Percentiles rank a stretch among this genome's conserved stretches.
phyloP scores from a whole-genome alignment of 306 rosid genomes.

The Cucurbita maxima region DNA sequence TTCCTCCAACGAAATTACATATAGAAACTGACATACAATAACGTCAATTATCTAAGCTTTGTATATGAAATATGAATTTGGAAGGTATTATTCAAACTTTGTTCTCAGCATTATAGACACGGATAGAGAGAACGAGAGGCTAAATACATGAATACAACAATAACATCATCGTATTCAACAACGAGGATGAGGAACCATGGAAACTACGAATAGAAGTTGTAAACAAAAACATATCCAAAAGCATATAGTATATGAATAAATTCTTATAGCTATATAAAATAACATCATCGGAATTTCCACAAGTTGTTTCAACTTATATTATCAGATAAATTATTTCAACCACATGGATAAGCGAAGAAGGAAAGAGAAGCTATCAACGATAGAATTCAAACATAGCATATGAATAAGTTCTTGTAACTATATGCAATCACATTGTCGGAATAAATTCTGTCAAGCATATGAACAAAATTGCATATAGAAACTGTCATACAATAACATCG shows the following conservation, averaged over 20 bases:
- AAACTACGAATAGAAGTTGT: neutral
- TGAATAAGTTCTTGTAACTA: neutral
- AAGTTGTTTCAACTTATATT: neutral
- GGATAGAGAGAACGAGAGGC: no score
- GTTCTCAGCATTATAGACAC: no score
- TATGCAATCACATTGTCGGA: neutral
- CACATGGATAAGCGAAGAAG: neutral
- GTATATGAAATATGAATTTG: no score
- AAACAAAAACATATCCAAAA: neutral
- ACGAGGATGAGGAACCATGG: neutral
- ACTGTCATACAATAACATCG: no score
- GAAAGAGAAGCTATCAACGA: neutral
- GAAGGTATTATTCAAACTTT: no score
- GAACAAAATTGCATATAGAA: neutral
- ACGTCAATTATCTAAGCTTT: no score
- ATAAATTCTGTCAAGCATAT: neutral
- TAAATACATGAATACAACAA: no score
- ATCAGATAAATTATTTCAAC: neutral
- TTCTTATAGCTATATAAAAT: neutral
- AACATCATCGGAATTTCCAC: neutral
- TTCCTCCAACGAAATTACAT: neutral
- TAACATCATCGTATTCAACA: neutral
- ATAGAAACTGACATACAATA: no score
- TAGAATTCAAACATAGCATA: neutral
- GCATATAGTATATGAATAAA: neutral